phyloP scores from a whole-genome alignment of 108 stramenopile species.

The Pseudonitzschia multiseries region DNA sequence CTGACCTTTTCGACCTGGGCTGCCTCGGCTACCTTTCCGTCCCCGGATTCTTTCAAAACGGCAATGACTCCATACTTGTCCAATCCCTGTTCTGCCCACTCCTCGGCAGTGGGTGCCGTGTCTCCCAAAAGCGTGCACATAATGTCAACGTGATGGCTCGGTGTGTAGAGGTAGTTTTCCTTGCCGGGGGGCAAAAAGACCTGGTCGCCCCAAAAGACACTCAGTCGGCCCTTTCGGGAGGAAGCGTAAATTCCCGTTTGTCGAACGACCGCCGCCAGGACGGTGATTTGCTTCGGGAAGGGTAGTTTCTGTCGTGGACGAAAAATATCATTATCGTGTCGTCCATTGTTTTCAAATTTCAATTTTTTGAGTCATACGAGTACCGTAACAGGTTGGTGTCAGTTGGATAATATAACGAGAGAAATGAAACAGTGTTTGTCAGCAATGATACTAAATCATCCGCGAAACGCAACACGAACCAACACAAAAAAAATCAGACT shows the following conservation, averaged over 20 bases:
- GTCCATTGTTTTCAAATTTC: too few species aligned
- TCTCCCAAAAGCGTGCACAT: slow-evolving; percentile 92
- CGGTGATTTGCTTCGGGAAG: slow-evolving; percentile 85
- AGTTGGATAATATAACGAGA: background rate
- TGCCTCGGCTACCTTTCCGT: slow-evolving; percentile 70
- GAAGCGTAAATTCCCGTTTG: slow-evolving; percentile 97
- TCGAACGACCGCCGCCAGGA: slow-evolving; percentile 96
- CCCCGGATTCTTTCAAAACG: slow-evolving; percentile 46
- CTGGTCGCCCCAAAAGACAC: slow-evolving; percentile 99
- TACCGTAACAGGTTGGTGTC: too few species aligned
- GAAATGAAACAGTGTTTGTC: background rate
- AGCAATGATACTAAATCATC: background rate
- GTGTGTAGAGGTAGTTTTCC: slow-evolving; percentile 74
- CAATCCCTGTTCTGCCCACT: slow-evolving; percentile 91
- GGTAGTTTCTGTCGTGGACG: slow-evolving; percentile 76
- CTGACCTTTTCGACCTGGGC: slow-evolving; percentile 99
- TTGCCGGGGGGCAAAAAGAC: slow-evolving; percentile 86
- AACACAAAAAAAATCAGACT: background rate
- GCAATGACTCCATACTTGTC: slow-evolving; percentile 99
- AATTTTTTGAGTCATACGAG: too few species aligned
- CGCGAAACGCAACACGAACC: background rate
- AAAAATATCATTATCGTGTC: too few species aligned
- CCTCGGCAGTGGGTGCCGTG: slow-evolving; percentile 83
- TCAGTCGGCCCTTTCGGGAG: slow-evolving; percentile 89
- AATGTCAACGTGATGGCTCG: slow-evolving; percentile 94